Evolutionary conservation across 345 rosid genomes (phyloP).

Genomic region (Clausena lansium): DNA sequence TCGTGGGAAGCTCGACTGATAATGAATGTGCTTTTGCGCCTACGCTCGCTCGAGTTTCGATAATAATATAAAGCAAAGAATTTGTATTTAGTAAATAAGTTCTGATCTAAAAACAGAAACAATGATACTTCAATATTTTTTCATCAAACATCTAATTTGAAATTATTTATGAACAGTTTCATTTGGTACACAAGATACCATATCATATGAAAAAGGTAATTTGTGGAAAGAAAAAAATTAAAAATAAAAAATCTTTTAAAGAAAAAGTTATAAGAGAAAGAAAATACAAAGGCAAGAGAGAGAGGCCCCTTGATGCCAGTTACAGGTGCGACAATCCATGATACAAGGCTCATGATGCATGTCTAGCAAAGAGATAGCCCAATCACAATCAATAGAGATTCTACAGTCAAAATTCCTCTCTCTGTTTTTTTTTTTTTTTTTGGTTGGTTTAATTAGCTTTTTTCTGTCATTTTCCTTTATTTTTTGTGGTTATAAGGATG

Average conservation of each 20-base stretch:
- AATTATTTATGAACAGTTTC: too few relatives aligned
- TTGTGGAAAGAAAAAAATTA: too few relatives aligned
- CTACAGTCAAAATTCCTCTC: conserved; percentile 11
- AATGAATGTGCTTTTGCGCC: too few relatives aligned
- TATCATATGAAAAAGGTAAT: not conserved
- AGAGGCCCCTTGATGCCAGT: conserved; percentile 18
- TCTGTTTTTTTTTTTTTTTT: not conserved
- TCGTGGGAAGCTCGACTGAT: too few relatives aligned
- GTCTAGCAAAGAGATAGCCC: conserved; percentile 53
- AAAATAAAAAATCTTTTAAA: too few relatives aligned
- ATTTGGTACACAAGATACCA: not conserved
- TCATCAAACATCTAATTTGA: too few relatives aligned
- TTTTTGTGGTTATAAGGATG: conserved; percentile 11
- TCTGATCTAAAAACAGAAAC: too few relatives aligned
- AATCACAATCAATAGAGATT: conserved; percentile 47
- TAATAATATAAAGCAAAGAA: too few relatives aligned
- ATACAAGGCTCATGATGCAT: conserved; percentile 57
- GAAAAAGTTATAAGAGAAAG: not conserved
- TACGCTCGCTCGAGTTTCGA: too few relatives aligned
- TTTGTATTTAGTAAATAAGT: too few relatives aligned
- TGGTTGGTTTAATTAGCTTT: not conserved
- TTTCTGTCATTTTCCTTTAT: not conserved
- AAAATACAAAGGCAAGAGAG: not conserved
- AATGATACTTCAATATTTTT: too few relatives aligned
- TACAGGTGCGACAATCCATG: conserved; percentile 52